A percentile compares a stretch with the other conserved stretches of the same genome.
These are phyloP conservation scores for Cicer judaicum DNA, from an alignment of 306 rosid genomes.

Conservation along the genomic window DNA sequence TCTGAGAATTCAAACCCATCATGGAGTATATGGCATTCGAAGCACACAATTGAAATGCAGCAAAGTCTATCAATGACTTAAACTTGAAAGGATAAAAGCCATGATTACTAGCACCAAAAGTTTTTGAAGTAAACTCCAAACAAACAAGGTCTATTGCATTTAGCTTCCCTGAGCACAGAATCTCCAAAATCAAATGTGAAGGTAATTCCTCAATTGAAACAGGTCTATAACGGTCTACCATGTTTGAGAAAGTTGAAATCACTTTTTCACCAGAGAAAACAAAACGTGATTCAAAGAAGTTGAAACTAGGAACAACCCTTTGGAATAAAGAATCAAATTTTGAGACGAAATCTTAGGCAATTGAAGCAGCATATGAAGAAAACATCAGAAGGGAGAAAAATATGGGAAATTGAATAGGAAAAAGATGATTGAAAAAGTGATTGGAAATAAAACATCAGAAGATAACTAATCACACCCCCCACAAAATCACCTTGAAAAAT, in stretches of 20 bases:
- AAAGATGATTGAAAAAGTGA: conserved; percentile 57
- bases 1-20: conserved; percentile 61
- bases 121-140: conserved; percentile 83
- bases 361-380: conserved; percentile 74
- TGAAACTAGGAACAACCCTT: conserved; percentile 35
- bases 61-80: conserved; percentile 77
- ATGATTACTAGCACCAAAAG: conserved; percentile 54
- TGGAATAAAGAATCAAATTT: conserved; percentile 53
- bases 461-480: conserved; percentile 54
- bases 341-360: conserved; percentile 65
- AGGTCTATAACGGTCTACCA: conserved; percentile 59
- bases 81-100: conserved; percentile 59
- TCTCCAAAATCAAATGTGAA: conserved; percentile 79
- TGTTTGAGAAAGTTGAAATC: conserved; percentile 14
- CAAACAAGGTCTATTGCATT: conserved; percentile 72
- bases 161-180: conserved; percentile 74
- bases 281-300: conserved; percentile 37
- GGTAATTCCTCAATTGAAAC: conserved; percentile 61
- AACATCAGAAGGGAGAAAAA: conserved; percentile 73
- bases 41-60: conserved; percentile 72
- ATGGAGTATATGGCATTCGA: conserved; percentile 59
- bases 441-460: conserved; percentile 89
- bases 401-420: conserved; percentile 68
- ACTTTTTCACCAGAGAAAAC: conserved; percentile 17
- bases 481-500: conserved; percentile 40